Conservation (phyloP, 73 alveolate genomes). For the Paramecium caudatum region DNA sequence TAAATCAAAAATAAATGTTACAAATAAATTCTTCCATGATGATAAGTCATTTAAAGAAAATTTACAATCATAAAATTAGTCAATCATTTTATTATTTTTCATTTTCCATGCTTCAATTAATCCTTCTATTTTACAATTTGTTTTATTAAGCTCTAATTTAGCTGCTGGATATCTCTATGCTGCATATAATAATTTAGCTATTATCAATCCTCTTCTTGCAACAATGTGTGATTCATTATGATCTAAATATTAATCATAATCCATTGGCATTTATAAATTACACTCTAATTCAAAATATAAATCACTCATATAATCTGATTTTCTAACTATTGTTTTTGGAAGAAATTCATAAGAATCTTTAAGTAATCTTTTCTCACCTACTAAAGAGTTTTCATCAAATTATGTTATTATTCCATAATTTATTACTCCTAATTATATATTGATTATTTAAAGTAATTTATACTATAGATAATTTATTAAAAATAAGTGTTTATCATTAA, state of each 20-base stretch:
- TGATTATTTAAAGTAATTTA: not conserved
- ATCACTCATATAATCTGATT: not conserved
- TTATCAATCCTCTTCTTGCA: not conserved
- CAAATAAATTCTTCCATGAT: constrained; percentile 35
- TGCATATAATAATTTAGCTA: not conserved
- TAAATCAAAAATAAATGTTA: constrained; percentile 40
- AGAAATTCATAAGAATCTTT: not conserved
- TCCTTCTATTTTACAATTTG: not conserved
- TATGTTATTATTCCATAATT: constrained; percentile 28
- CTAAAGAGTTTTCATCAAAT: constrained; percentile 13
- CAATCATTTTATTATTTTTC: constrained; percentile 22
- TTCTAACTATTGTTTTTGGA: not conserved
- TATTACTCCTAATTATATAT: not conserved
- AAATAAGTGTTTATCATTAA: not conserved
- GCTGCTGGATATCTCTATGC: not conserved
- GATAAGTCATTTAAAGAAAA: not conserved
- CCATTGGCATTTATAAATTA: not conserved
- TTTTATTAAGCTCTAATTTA: not conserved
- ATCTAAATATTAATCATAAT: constrained; percentile 1
- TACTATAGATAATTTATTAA: not conserved
- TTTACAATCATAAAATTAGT: not conserved
- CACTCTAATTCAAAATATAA: constrained; percentile 29
- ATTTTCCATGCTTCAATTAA: constrained; percentile 40
- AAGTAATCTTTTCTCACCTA: constrained; percentile 48
- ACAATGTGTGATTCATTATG: not conserved